phyloP scores from a whole-genome alignment of 352 stramenopile genomes.

The Globisporangium orthogonon region DNA sequence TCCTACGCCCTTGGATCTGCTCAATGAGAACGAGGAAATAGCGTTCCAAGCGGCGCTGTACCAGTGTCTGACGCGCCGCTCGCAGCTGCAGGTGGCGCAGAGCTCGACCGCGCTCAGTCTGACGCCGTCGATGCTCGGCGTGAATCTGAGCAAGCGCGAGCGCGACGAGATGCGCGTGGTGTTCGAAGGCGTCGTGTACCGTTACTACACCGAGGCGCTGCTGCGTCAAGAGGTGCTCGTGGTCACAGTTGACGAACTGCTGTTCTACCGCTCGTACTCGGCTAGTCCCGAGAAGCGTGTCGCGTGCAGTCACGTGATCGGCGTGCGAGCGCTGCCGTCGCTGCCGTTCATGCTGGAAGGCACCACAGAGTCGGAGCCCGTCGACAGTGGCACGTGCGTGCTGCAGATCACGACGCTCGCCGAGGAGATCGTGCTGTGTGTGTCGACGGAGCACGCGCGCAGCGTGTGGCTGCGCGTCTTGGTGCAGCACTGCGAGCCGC shows the following conservation, averaged over 20 bases:
- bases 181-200: slow-evolving; percentile 69
- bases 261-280: slow-evolving; percentile 68
- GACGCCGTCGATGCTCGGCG: slow-evolving; percentile 49
- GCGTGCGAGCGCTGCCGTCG: slow-evolving; percentile 24
- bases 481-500: slow-evolving; percentile 42
- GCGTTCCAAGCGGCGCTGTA: slow-evolving; percentile 54
- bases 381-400: slow-evolving; percentile 32
- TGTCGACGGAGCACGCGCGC: slow-evolving; percentile 48
- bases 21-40: slow-evolving; percentile 15
- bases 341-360: neutral
- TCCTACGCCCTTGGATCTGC: neutral
- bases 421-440: slow-evolving; percentile 70
- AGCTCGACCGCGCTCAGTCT: slow-evolving; percentile 25
- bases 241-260: slow-evolving; percentile 42
- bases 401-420: slow-evolving; percentile 70
- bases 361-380: slow-evolving; percentile 15
- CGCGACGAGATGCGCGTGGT: slow-evolving; percentile 43
- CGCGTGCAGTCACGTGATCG: slow-evolving; percentile 35
- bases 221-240: slow-evolving; percentile 74
- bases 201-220: slow-evolving; percentile 48
- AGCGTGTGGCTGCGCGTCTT: slow-evolving; percentile 63
- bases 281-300: slow-evolving; percentile 50
- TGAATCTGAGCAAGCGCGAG: slow-evolving; percentile 60
- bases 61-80: slow-evolving; percentile 43
- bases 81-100: slow-evolving; percentile 36